Base-by-base conservation (phyloP, 306 rosid species). In the Cicer judaicum region DNA sequence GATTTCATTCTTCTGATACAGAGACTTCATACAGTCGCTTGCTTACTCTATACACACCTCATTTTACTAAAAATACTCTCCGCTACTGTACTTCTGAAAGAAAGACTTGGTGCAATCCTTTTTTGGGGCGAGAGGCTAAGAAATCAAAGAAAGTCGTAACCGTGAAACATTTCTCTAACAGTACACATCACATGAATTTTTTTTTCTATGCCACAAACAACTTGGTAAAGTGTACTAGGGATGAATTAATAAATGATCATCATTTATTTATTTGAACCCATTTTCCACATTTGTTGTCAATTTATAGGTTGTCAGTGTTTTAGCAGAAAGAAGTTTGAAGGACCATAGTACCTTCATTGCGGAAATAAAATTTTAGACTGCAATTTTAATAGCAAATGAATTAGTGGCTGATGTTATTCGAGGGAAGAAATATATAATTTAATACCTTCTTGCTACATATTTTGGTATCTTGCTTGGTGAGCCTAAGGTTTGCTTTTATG, bases 361-460 rank as follows among this genome's bases (percentile, higher is more conserved):
- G 7, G 18, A 3, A 36, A n/a, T n/a, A 10, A 10, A 61, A 36
- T 38, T 24, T 36, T 61, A 7, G 48, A 62, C 68, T 38, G 46
- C 8, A 13, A 38, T 38, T 60, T 62, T 62, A 62, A 62, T 62
- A 14, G 13, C 68, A 34, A 39, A 15, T 63, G 48, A 39, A 63
- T 24, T 42, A 5, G 48, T 63, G 29, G 34, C 1, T 4, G 24
- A 9, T 62, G 21, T 62, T 41, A 39, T 19, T n/a, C 7, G 5
- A 38, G 29, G 13, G 38, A 14, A 38, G 8, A 16, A 38, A 3
- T 12, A 7, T 34, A 13, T 60, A 29, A 38, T 14, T 15, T 41
- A 41, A 10, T 64, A 15, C 6, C 44, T 14, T 39, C 49, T 63
- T 14, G 34, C 36, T 15, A 40, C 10, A 59, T 59, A 12, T 59